These are phyloP conservation scores for Schrenkiella parvula DNA, from an alignment of 345 rosid genomes.

Conservation along the genomic window DNA sequence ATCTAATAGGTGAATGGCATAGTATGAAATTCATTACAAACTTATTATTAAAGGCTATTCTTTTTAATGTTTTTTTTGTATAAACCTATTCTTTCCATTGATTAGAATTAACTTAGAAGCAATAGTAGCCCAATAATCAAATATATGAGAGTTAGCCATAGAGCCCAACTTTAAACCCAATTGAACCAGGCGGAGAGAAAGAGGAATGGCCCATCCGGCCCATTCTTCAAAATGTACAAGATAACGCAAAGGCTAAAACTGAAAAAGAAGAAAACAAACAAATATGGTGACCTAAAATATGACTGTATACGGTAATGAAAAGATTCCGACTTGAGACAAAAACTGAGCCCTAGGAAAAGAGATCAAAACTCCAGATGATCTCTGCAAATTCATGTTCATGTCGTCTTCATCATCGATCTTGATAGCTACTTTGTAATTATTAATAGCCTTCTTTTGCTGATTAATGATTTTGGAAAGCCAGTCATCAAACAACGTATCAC, in stretches of 20 bases:
- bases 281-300: slow-evolving; percentile 39
- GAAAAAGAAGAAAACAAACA: neutral
- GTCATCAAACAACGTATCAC: slow-evolving; percentile 25
- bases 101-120: neutral
- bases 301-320: slow-evolving; percentile 52
- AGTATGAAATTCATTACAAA: no score
- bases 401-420: slow-evolving; percentile 14
- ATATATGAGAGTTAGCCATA: neutral
- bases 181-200: neutral
- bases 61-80: no score
- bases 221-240: neutral
- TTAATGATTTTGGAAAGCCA: slow-evolving; percentile 44
- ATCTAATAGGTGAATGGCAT: neutral
- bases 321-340: slow-evolving; percentile 39
- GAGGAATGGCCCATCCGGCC: neutral
- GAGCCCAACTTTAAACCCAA: neutral
- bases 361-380: neutral
- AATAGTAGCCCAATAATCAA: neutral
- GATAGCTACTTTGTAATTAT: neutral
- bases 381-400: neutral
- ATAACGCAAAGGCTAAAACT: neutral
- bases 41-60: no score
- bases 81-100: neutral
- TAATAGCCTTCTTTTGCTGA: neutral
- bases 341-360: slow-evolving; percentile 34